These are phyloP conservation scores for Acanthamoeba sp. DNA, from an alignment of 208 protist genomes.

Conservation along the genomic window DNA sequence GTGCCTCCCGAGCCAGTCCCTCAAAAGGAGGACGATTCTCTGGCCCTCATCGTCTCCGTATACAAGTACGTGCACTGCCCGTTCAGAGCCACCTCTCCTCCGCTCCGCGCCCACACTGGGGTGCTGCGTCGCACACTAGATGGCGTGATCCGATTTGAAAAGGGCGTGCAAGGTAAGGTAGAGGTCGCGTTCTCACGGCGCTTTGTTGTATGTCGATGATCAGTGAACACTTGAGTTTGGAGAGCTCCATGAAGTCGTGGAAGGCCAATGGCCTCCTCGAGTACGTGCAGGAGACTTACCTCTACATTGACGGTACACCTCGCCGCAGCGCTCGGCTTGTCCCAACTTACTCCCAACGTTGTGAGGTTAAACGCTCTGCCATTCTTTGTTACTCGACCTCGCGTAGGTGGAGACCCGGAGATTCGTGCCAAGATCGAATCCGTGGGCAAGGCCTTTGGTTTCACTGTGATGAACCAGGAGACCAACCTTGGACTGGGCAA, in stretches of 20 bases:
- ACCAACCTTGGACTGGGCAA: slow-evolving; percentile 42
- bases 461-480: slow-evolving; percentile 57
- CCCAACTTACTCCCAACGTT: too few relatives aligned
- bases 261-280: slow-evolving; percentile 12
- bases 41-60: slow-evolving; percentile 32
- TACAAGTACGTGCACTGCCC: neutral
- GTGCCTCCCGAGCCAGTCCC: slow-evolving; percentile 4
- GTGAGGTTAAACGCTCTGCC: too few relatives aligned
- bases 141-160: too few relatives aligned
- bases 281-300: slow-evolving; percentile 27
- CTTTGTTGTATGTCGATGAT: neutral
- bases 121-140: too few relatives aligned
- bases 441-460: slow-evolving; percentile 27
- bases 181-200: neutral
- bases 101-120: neutral
- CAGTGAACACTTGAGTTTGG: slow-evolving; percentile 35
- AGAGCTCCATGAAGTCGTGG: slow-evolving; percentile 50
- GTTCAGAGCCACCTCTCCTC: neutral
- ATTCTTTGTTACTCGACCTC: neutral
- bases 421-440: slow-evolving; percentile 51
- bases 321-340: too few relatives aligned
- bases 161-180: too few relatives aligned
- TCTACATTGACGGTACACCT: slow-evolving; percentile 13
- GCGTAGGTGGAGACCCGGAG: slow-evolving; percentile 1
- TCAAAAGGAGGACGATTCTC: neutral